phyloP scores from a whole-genome alignment of 257 asterid genomes.

The Solanum ossicruentum region DNA sequence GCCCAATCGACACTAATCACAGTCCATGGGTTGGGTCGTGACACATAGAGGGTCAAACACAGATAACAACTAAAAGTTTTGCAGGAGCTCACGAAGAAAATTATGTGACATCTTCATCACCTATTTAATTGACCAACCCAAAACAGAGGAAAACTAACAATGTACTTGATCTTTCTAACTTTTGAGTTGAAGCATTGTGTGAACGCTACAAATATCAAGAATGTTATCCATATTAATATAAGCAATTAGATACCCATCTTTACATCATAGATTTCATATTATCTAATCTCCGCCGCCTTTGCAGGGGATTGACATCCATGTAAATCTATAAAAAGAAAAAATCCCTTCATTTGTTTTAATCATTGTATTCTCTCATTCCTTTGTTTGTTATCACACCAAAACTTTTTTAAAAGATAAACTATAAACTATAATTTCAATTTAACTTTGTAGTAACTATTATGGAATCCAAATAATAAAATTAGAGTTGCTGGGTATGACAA shows the following conservation, averaged over 20 bases:
- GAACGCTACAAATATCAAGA: neutral
- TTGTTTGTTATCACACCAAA: neutral
- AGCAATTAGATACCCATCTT: neutral
- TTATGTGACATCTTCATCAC: constrained; percentile 61
- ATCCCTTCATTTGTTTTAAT: neutral
- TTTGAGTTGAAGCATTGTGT: neutral
- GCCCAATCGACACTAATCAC: too few relatives aligned
- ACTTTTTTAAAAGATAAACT: neutral
- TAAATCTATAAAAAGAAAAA: neutral
- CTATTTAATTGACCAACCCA: constrained; percentile 20
- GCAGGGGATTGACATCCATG: neutral
- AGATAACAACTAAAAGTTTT: constrained; percentile 30
- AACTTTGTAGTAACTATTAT: neutral
- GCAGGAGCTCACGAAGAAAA: constrained; percentile 47
- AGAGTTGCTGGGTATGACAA: neutral
- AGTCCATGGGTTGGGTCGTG: too few relatives aligned
- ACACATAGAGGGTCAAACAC: constrained; percentile 25
- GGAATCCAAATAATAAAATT: neutral
- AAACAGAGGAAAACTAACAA: neutral
- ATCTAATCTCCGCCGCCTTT: neutral
- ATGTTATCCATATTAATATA: neutral
- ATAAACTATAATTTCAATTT: neutral
- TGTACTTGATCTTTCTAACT: neutral
- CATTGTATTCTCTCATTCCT: neutral
- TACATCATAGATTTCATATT: neutral